Evolutionary conservation across 2,329 filamentous ascomycete genomes (phyloP).

Genomic region (Pleomassaria siparia): DNA sequence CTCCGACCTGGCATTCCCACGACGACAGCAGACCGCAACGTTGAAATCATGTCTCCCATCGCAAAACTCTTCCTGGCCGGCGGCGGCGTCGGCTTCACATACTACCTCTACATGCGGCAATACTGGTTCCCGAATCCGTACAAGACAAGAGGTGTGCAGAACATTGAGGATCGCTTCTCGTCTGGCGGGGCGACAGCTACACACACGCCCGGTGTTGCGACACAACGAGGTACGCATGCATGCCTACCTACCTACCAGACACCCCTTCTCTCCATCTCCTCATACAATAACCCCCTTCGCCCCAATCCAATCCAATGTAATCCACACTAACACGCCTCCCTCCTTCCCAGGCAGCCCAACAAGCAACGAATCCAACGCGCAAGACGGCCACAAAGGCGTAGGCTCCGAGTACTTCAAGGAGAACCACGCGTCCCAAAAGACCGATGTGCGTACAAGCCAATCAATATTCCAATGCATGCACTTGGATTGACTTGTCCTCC

Average conservation of each 20-base stretch:
- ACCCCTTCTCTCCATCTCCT: slow-evolving; percentile 4
- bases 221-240: slow-evolving; percentile 25
- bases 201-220: slow-evolving; percentile 33
- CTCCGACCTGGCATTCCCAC: too few species aligned
- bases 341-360: background rate
- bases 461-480: background rate
- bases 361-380: slow-evolving; percentile 21
- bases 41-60: slow-evolving; percentile 30
- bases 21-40: slow-evolving; percentile 5
- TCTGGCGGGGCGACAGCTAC: slow-evolving; percentile 34
- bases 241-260: background rate
- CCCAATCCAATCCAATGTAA: slow-evolving; percentile 4
- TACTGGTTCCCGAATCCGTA: slow-evolving; percentile 44
- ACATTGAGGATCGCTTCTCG: slow-evolving; percentile 38
- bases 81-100: slow-evolving; percentile 37
- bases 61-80: slow-evolving; percentile 43
- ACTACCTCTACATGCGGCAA: slow-evolving; percentile 40
- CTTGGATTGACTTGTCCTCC: background rate
- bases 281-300: background rate
- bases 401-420: slow-evolving; percentile 30
- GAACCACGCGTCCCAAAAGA: slow-evolving; percentile 29
- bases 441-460: slow-evolving; percentile 25
- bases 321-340: background rate
- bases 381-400: slow-evolving; percentile 26
- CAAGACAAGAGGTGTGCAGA: slow-evolving; percentile 38